Conservation (phyloP, 2,329 filamentous ascomycete genomes). For the Colletotrichum siamense region DNA sequence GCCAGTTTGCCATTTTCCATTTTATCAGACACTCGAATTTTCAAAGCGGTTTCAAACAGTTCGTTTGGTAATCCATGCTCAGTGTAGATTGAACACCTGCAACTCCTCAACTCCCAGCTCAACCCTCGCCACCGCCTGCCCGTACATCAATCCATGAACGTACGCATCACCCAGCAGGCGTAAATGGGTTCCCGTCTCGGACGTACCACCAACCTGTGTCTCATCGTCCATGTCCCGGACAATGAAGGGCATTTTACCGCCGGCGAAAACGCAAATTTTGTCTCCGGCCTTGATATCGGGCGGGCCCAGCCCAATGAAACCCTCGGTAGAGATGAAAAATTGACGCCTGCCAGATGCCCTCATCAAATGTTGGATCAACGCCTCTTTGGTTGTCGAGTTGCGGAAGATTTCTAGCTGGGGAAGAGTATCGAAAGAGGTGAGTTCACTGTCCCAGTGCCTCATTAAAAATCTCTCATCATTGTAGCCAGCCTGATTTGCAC, state of each 20-base stretch:
- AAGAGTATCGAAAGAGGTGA: rapidly evolving
- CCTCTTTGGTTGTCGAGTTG: background rate
- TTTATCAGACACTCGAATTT: no score
- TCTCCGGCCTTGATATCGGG: background rate
- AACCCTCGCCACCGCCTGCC: rapidly evolving
- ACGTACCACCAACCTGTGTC: background rate
- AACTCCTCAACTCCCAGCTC: background rate
- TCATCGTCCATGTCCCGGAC: background rate
- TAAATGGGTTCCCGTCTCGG: background rate
- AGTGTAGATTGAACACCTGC: background rate
- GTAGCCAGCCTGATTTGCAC: background rate
- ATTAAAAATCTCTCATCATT: rapidly evolving
- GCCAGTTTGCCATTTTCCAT: no score
- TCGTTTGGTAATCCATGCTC: rapidly evolving
- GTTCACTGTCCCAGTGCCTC: background rate
- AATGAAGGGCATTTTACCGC: background rate
- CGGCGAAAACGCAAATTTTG: background rate
- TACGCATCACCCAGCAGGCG: background rate
- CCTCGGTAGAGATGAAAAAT: background rate
- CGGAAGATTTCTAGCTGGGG: background rate
- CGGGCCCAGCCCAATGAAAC: background rate
- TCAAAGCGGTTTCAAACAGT: no score
- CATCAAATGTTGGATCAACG: background rate
- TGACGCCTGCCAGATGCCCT: background rate
- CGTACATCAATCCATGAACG: background rate